Evolutionary conservation across 129 eudicot genomes (phyloP), one percentile per base, ranked within the genome.

Genomic region (Artemisia annua): DNA sequence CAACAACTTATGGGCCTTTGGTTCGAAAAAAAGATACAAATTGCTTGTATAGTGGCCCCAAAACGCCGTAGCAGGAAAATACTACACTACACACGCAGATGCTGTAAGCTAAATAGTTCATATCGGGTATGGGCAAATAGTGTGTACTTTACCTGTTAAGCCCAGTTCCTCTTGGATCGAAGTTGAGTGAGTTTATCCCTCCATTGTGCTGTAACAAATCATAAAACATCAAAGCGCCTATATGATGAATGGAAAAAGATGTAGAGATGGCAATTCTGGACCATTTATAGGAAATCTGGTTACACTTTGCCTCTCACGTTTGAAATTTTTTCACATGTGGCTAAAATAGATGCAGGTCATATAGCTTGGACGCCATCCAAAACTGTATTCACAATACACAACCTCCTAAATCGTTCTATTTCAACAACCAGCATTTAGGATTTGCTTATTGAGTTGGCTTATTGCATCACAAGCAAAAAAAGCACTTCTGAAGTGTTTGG

Each of bases 141-240:
- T 35, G 65, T 12, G 53, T 7, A 6, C 28, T 1, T 77, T 74
- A 85, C 87, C 87, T 74, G 81, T 69, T 77, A 92, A 26, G 91
- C 82, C 91, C 91, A 89, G 82, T 92, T 89, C 89, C 70, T 85
- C 83, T 92, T 82, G 39, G 98, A 84, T 44, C 98, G 86, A 66
- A 87, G 91, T 78, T 87, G 85, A 52, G 88, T 85, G 54, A 92
- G 91, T 77, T 83, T 76, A 80, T 89, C 92, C 91, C 89, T 92
- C 88, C 87, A 87, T 66, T 84, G 79, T 5, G 98, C 98, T 92
- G 86, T 61, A 77, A 51, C 5, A 67, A 17, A 52, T n/a, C 69
- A 83, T 26, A 35, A 63, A 53, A 58, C 7, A 24, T 48, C 18
- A 58, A 16, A 52, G 53, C 60, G 17, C 50, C 24, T 18, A 72